A percentile compares a stretch with the other conserved stretches of the same genome.
Evolutionary conservation across 192 early-diverging fungal genomes (phyloP).

Genomic region (Dimargaris cristalligena): DNA sequence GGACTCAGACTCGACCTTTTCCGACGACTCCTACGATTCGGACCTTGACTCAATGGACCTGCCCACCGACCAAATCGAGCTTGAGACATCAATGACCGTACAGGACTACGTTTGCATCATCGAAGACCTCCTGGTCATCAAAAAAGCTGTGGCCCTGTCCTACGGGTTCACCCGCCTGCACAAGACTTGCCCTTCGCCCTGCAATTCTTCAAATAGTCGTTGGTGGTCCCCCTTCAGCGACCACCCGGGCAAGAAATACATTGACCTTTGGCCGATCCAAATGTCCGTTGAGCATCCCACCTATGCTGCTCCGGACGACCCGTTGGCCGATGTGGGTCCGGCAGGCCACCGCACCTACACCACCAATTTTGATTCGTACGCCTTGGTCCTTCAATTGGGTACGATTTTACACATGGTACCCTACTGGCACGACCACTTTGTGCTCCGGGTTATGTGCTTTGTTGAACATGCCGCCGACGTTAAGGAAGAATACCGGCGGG

Average conservation of each 20-base stretch:
- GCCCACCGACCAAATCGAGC: conserved; percentile 35
- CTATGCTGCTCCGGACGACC: conserved; percentile 9
- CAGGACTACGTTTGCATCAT: conserved; percentile 52
- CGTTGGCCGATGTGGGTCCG: not conserved
- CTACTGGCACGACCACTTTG: conserved; percentile 42
- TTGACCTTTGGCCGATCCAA: conserved; percentile 62
- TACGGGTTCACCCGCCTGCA: conserved; percentile 41
- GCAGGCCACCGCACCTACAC: conserved; percentile 20
- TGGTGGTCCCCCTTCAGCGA: conserved; percentile 10
- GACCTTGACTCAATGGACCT: conserved; percentile 16
- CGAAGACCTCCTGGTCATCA: conserved; percentile 44
- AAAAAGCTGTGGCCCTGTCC: conserved; percentile 50
- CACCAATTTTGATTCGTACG: conserved; percentile 49
- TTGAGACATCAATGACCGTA: conserved; percentile 35
- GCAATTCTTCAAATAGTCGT: no score
- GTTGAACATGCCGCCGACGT: conserved; percentile 46
- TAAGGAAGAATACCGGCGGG: conserved; percentile 35
- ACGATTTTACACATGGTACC: conserved; percentile 54
- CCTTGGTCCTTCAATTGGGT: conserved; percentile 58
- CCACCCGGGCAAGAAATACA: conserved; percentile 25
- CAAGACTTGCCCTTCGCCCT: conserved; percentile 13
- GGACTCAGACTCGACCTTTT: not conserved
- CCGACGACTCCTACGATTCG: conserved; percentile 5
- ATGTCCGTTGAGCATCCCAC: conserved; percentile 20
- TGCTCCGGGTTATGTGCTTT: conserved; percentile 47